Base-by-base conservation (phyloP, 2,329 filamentous ascomycete species). In the Botrytis byssoidea region DNA sequence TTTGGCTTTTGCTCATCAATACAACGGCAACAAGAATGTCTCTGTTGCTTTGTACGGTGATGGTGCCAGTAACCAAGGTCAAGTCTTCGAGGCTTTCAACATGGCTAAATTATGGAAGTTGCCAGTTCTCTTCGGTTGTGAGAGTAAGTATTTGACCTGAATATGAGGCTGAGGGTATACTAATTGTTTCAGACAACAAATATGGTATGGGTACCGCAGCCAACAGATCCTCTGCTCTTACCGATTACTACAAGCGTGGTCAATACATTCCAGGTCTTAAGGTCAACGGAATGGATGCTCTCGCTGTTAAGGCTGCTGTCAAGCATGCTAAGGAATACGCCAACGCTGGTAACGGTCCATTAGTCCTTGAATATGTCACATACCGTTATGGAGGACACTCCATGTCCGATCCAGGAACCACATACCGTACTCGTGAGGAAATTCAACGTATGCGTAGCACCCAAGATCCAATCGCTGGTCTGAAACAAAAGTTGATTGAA, bases 71-170 rank as follows among this genome's bases (percentile, higher is more conserved):
- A 99, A 99, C 89, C 96, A 99, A 88, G 96, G 96, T 78, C 96
- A 99, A 86, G 96, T 99, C 80, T 99, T 99, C 82, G 96, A 99
- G 89, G 95, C 96, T 76, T 99, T 97, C 90, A 99, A 99, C 91
- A 99, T 99, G 96, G 96, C 96, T 77, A 98, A 98, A 90, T 91
- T 99, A 79, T 99, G 96, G 96, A 95, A 96, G 80, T 88, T 99
- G 66, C 96, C 96, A 72, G 90, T 95, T 79, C 92, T 99, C 79
- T 99, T 99, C 83, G 95, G 94, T 79, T 99, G 96, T 85, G 96
- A 99, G 88, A 99, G 95, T 97, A 87, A 84, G 94, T 90, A 60
- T 2, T 29, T 32, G 37, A 32, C 29, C 10, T 5, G 44, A 35
- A 12, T 42, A 57, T 4, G 12, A 63, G n/a, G 9, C n/a, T n/a